Evolutionary conservation across 2,329 filamentous ascomycete species (phyloP), one percentile per base, ranked within the genome.

Genomic region (Talaromyces sp.): DNA sequence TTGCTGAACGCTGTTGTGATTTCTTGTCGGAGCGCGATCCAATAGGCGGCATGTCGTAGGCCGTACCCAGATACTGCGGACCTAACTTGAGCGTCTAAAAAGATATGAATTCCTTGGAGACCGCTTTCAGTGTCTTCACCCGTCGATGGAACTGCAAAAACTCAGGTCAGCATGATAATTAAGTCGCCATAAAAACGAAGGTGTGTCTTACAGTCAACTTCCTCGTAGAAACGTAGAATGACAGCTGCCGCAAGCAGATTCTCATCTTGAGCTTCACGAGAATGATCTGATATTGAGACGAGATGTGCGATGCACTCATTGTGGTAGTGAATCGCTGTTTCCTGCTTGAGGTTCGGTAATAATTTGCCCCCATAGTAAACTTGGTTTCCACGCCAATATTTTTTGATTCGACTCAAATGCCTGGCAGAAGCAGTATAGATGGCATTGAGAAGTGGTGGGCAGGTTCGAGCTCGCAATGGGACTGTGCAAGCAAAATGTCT

Each of bases 21-120:
- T 58, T 81, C 78, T 61, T 81, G 79, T 11, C 79, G 70, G 24
- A 80, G 66, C 7, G 78, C 77, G 3, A 80, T 72, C 72, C 79
- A 80, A 57, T 75, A 77, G 0, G 74, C 70, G 6, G 75, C 75
- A 47, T 75, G 72, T 1, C 73, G 72, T n/a, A 78, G 67, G 0
- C 73, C 69, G 5, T 54, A 55, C 7, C 61, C 51, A 46, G 57
- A 7, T 47, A 63, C 30, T 57, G 57, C 37, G 41, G 54, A 44
- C 16, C 29, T 51, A 1, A 52, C 54, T 51, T 61, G 66, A 17
- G 63, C 70, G 46, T 73, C 72, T 43, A 77, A 70, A 17, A 69
- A 70, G 10, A 69, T 53, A 35, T 66, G 63, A 9, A 66, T 56
- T 3, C 64, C 59, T 41, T 59, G 45, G 27, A 64, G 48, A 37